These are phyloP conservation scores for Castanospermum australe DNA, from an alignment of 306 rosid genomes.

Conservation along the genomic window DNA sequence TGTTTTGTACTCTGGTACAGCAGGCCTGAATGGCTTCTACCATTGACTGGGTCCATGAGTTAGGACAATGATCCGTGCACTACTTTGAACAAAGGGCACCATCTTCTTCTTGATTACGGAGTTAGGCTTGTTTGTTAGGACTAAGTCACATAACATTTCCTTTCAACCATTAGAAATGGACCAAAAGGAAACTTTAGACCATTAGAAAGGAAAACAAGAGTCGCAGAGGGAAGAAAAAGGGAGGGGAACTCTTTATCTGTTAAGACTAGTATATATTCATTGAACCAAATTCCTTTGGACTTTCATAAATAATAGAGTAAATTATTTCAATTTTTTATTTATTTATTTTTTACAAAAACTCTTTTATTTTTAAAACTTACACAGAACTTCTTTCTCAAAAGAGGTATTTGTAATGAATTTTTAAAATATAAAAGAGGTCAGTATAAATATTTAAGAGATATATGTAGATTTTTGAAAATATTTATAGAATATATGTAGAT, in stretches of 20 bases:
- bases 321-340: too few species aligned
- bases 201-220: neutral
- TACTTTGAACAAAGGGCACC: neutral
- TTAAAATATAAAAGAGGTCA: too few species aligned
- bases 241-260: neutral
- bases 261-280: neutral
- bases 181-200: neutral
- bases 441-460: too few species aligned
- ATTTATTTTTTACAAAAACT: too few species aligned
- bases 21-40: neutral
- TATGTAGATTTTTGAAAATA: too few species aligned
- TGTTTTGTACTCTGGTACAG: neutral
- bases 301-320: too few species aligned
- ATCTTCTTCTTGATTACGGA: neutral
- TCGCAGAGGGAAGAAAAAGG: neutral
- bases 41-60: neutral
- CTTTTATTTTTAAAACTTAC: too few species aligned
- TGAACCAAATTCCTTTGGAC: neutral
- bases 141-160: constrained; percentile 1
- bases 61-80: neutral
- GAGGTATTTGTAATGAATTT: too few species aligned
- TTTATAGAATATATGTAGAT: too few species aligned
- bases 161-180: neutral
- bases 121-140: constrained; percentile 30
- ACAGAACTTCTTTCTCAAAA: too few species aligned